phyloP scores from a whole-genome alignment of 306 rosid genomes.

The Comarum palustre region DNA sequence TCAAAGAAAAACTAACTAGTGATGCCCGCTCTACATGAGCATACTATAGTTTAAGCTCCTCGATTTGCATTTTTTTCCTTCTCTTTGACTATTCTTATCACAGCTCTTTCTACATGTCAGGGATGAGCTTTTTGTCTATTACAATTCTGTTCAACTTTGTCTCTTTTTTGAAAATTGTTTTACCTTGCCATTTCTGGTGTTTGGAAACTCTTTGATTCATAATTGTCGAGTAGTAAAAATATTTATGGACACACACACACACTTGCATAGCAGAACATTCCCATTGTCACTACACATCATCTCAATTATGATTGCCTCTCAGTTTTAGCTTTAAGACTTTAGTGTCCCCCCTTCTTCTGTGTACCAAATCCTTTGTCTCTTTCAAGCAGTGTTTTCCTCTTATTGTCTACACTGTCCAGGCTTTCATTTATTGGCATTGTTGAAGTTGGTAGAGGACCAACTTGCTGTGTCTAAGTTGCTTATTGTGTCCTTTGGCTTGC shows the following conservation, averaged over 20 bases:
- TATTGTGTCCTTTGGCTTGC: background rate
- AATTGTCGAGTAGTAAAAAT: background rate
- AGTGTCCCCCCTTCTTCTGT: background rate
- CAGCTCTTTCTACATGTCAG: background rate
- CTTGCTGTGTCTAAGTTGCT: background rate
- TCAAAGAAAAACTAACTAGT: background rate
- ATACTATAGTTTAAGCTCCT: background rate
- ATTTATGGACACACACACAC: background rate
- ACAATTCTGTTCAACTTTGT: background rate
- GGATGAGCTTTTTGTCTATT: background rate
- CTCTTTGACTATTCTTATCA: background rate
- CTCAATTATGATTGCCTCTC: background rate
- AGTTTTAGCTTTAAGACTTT: background rate
- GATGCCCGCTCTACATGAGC: background rate
- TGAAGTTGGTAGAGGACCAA: background rate
- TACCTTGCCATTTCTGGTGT: background rate
- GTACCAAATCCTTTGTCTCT: background rate
- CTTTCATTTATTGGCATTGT: background rate
- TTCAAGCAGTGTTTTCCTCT: conserved; percentile 5
- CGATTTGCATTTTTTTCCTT: background rate
- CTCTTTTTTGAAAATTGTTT: background rate
- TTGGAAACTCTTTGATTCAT: background rate
- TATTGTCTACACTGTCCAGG: background rate
- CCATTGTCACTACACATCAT: background rate
- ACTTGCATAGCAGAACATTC: background rate